Evolutionary conservation across 169 alveolate genomes (phyloP).

Genomic region (Plasmodium sp.): DNA sequence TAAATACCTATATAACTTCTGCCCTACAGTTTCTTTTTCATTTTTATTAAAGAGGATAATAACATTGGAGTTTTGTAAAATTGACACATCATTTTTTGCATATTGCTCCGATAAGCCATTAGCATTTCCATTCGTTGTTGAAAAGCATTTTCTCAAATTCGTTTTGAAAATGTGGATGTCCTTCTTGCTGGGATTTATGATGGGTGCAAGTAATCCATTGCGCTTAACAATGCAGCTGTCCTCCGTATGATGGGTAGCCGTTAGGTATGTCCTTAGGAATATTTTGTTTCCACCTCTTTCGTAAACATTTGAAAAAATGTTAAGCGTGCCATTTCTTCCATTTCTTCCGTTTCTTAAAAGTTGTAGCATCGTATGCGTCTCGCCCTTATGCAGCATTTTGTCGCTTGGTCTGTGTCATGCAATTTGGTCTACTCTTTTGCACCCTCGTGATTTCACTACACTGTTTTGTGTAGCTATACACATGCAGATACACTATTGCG

Average conservation of each 20-base stretch:
- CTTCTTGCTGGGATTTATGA: background rate
- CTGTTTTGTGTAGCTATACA: background rate
- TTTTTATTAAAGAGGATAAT: constrained; percentile 45
- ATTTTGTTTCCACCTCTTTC: constrained; percentile 42
- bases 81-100: constrained; percentile 24
- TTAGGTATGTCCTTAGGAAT: constrained; percentile 7
- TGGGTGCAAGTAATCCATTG: background rate
- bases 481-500: background rate
- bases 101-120: constrained; percentile 1
- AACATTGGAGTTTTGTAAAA: constrained; percentile 57
- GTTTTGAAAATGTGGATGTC: background rate
- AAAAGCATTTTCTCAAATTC: constrained; percentile 21
- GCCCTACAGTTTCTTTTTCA: constrained; percentile 72
- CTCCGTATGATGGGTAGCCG: background rate
- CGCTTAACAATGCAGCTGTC: background rate
- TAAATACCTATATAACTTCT: constrained; percentile 79
- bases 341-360: constrained; percentile 28
- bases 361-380: constrained; percentile 3
- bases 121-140: constrained; percentile 12
- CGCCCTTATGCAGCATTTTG: constrained; percentile 21
- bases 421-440: background rate
- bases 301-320: constrained; percentile 9
- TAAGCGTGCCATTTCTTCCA: constrained; percentile 14
- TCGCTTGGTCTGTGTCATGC: background rate
- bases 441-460: background rate